A percentile compares a stretch with the other conserved stretches of the same genome.
Conservation (phyloP, 2,329 filamentous ascomycete species). For the Xylariales sp. region DNA sequence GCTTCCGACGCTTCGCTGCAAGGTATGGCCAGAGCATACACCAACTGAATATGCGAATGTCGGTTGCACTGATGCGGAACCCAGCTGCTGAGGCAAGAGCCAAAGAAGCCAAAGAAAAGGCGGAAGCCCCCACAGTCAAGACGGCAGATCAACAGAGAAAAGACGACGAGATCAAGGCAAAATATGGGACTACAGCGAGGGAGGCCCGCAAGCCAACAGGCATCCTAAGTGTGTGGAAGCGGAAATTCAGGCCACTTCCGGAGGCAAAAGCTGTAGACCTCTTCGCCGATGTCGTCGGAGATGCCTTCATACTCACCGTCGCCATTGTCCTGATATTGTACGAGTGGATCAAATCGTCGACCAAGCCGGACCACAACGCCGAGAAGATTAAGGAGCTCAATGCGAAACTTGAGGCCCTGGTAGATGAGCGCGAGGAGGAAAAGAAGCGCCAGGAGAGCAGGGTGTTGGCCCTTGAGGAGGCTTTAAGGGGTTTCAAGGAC, state of each 20-base stretch:
- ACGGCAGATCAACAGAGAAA: slow-evolving; percentile 56
- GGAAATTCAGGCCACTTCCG: slow-evolving; percentile 59
- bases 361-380: slow-evolving; percentile 55
- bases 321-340: slow-evolving; percentile 54
- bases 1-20: slow-evolving; percentile 57
- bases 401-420: slow-evolving; percentile 43
- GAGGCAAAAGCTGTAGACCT: slow-evolving; percentile 62
- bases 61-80: slow-evolving; percentile 55
- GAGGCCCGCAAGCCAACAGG: slow-evolving; percentile 22
- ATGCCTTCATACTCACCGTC: slow-evolving; percentile 58
- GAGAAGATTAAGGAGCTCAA: slow-evolving; percentile 49
- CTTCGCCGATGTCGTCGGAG: slow-evolving; percentile 62
- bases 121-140: slow-evolving; percentile 60
- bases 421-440: slow-evolving; percentile 45
- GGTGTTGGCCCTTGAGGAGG: slow-evolving; percentile 49
- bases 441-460: slow-evolving; percentile 40
- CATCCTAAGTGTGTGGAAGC: slow-evolving; percentile 53
- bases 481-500: slow-evolving; percentile 46
- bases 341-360: slow-evolving; percentile 55
- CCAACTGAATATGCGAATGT: slow-evolving; percentile 62
- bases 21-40: slow-evolving; percentile 60
- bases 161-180: slow-evolving; percentile 45
- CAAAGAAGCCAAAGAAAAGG: slow-evolving; percentile 59
- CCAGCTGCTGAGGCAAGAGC: slow-evolving; percentile 52
- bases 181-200: slow-evolving; percentile 33